phyloP scores from a whole-genome alignment of 306 rosid genomes.

The Acmispon strigosus region DNA sequence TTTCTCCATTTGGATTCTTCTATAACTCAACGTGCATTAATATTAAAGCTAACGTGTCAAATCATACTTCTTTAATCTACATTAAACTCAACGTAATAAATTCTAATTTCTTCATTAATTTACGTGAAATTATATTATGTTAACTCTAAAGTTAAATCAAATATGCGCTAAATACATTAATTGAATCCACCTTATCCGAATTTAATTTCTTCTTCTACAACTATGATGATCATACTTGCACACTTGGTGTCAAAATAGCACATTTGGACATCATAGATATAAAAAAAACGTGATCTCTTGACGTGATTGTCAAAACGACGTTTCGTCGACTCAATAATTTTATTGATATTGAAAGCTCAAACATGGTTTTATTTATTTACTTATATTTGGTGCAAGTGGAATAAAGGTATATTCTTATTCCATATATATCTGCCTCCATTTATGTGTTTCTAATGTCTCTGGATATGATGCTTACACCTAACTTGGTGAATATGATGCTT shows the following conservation, averaged over 20 bases:
- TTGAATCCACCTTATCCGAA: too few species aligned
- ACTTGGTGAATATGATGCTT: neutral
- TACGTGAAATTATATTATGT: too few species aligned
- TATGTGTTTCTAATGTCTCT: neutral
- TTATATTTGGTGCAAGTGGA: neutral
- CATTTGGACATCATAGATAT: neutral
- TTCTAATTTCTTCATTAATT: too few species aligned
- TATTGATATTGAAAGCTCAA: neutral
- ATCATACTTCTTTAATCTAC: too few species aligned
- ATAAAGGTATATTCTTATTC: neutral
- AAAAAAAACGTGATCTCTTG: neutral
- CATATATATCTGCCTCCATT: neutral
- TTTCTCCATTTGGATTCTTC: too few species aligned
- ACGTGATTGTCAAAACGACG: neutral
- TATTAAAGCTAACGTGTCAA: too few species aligned
- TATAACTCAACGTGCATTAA: too few species aligned
- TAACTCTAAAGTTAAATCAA: too few species aligned
- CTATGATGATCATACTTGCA: neutral
- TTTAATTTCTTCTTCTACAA: too few species aligned
- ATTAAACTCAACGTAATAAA: too few species aligned
- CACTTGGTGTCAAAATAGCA: neutral
- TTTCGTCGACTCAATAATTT: slow-evolving; percentile 17
- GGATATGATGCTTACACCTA: neutral
- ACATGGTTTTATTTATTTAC: neutral
- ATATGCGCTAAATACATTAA: too few species aligned